Percentiles rank a stretch among this genome's conserved stretches.
Evolutionary conservation across 345 rosid genomes (phyloP).

Genomic region (Alliaria petiolata): DNA sequence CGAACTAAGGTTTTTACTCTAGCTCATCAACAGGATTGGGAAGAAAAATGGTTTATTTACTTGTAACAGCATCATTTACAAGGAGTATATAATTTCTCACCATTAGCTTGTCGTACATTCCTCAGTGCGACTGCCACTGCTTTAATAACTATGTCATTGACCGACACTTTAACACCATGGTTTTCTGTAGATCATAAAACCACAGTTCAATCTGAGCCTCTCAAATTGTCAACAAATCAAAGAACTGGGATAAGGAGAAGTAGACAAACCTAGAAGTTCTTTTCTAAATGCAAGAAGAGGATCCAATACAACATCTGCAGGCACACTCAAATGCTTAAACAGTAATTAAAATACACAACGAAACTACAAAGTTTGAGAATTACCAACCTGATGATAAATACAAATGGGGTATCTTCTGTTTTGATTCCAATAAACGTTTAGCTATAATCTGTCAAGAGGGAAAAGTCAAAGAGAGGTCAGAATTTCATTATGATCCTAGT

Average conservation of each 20-base stretch:
- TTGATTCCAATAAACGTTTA: slow-evolving; percentile 89
- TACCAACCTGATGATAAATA: slow-evolving; percentile 77
- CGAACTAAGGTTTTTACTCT: background rate
- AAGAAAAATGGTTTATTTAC: background rate
- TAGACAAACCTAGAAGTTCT: slow-evolving; percentile 73
- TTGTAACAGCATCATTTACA: background rate
- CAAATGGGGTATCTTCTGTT: slow-evolving; percentile 85
- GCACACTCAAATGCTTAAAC: slow-evolving; percentile 25
- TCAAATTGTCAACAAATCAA: slow-evolving; percentile 5
- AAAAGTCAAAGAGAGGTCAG: slow-evolving; percentile 18
- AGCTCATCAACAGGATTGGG: background rate
- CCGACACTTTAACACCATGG: slow-evolving; percentile 88
- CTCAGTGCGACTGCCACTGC: slow-evolving; percentile 82
- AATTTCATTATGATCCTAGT: slow-evolving; percentile 8
- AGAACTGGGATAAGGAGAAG: slow-evolving; percentile 1
- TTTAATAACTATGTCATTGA: slow-evolving; percentile 93
- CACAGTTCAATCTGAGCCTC: slow-evolving; percentile 24
- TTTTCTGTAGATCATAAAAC: slow-evolving; percentile 52
- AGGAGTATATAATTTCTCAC: slow-evolving; percentile 41
- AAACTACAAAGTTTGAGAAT: background rate
- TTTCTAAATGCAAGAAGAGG: slow-evolving; percentile 92
- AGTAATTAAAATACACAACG: slow-evolving; percentile 8
- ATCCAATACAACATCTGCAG: slow-evolving; percentile 87
- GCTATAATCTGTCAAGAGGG: slow-evolving; percentile 70
- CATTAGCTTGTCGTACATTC: slow-evolving; percentile 87